These are phyloP conservation scores for Pseudonitzschia delicatissima DNA, from an alignment of 108 stramenopile genomes.

Conservation along the genomic window DNA sequence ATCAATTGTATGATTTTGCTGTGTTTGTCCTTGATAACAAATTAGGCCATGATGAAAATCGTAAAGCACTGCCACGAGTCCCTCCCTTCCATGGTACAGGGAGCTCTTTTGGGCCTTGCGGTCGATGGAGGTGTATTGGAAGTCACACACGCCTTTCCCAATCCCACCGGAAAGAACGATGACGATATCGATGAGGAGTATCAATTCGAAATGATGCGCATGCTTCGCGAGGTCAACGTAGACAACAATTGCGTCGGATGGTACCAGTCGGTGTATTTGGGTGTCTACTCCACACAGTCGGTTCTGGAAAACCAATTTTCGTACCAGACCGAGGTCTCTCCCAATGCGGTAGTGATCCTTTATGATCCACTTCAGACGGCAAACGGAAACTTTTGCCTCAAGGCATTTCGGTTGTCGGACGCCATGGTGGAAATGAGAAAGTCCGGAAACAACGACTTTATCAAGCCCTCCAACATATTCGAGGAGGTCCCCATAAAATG, in stretches of 20 bases:
- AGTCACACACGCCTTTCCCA: slow-evolving; percentile 92
- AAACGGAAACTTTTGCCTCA: slow-evolving; percentile 86
- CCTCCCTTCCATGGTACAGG: slow-evolving; percentile 90
- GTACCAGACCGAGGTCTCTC: slow-evolving; percentile 92
- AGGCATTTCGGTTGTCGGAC: slow-evolving; percentile 91
- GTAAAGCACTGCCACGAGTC: slow-evolving; percentile 98
- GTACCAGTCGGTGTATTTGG: slow-evolving; percentile 98
- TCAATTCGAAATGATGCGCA: slow-evolving; percentile 98
- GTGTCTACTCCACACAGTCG: slow-evolving; percentile 83
- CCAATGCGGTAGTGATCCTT: slow-evolving; percentile 92
- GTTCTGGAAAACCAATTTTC: slow-evolving; percentile 92
- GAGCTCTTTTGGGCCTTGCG: slow-evolving; percentile 94
- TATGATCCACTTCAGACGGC: slow-evolving; percentile 96
- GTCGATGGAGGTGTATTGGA: slow-evolving; percentile 73
- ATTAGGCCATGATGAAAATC: slow-evolving; percentile 91
- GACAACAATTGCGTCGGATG: slow-evolving; percentile 99
- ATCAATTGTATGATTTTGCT: background rate
- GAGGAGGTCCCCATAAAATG: slow-evolving; percentile 92
- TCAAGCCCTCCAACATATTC: slow-evolving; percentile 83
- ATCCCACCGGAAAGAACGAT: slow-evolving; percentile 60
- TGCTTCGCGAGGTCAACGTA: slow-evolving; percentile 96
- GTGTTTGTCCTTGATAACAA: background rate
- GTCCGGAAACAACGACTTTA: slow-evolving; percentile 59
- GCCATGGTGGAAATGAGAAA: slow-evolving; percentile 74
- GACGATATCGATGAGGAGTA: slow-evolving; percentile 69